phyloP scores from a whole-genome alignment of 1,139 yeast genomes.

The Arxiozyma heterogenica region DNA sequence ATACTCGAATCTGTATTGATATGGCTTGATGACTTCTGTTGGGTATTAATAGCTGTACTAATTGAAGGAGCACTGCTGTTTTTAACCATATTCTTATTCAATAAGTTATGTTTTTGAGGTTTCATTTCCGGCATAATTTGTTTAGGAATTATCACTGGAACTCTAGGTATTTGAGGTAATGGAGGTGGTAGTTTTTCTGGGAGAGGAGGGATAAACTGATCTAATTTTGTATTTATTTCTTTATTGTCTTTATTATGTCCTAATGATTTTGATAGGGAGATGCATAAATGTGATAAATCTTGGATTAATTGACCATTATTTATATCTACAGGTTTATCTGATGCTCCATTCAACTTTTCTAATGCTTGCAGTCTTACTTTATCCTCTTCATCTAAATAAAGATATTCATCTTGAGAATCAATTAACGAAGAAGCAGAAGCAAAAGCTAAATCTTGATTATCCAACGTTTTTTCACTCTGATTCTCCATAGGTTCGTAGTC shows the following conservation, averaged over 20 bases:
- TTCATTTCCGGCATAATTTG: not conserved
- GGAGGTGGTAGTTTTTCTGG: slow-evolving; percentile 1
- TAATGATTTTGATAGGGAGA: not conserved
- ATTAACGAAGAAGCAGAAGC: not conserved
- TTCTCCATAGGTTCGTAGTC: not conserved
- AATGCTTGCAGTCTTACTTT: slow-evolving; percentile 6
- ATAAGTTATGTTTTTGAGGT: slow-evolving; percentile 4
- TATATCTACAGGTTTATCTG: not conserved
- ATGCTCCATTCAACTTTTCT: slow-evolving; percentile 4
- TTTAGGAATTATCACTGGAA: not conserved
- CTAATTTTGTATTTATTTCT: not conserved
- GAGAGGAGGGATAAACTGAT: not conserved
- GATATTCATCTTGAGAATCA: not conserved
- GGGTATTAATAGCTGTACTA: not conserved
- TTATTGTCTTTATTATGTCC: not conserved
- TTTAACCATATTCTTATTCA: slow-evolving; percentile 2
- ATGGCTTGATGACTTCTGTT: not conserved
- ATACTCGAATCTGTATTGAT: not conserved
- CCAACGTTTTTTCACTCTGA: not conserved
- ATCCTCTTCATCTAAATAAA: slow-evolving; percentile 4
- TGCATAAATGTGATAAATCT: not conserved
- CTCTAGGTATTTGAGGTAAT: slow-evolving; percentile 2
- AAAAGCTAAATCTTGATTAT: not conserved
- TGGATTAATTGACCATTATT: not conserved
- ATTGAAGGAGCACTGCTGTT: not conserved